phyloP scores from a whole-genome alignment of 2,329 filamentous ascomycete species.

The Pestalotiopsis sp. region DNA sequence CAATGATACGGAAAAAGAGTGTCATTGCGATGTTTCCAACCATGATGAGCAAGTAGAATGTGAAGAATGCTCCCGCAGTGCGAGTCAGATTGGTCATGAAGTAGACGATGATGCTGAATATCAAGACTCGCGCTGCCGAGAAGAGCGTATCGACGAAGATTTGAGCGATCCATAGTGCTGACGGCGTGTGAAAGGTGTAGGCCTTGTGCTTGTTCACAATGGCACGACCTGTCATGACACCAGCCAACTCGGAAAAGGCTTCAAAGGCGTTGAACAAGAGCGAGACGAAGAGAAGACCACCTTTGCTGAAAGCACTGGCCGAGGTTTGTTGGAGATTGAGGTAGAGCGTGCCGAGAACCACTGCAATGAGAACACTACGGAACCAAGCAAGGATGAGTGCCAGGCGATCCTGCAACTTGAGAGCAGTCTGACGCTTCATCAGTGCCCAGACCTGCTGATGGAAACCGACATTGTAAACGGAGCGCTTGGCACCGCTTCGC shows the following conservation, averaged over 20 bases:
- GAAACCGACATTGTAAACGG: constrained; percentile 83
- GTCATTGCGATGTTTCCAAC: constrained; percentile 73
- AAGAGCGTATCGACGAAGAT: constrained; percentile 79
- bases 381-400: constrained; percentile 74
- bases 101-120: constrained; percentile 77
- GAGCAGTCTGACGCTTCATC: constrained; percentile 80
- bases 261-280: constrained; percentile 88
- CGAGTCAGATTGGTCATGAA: constrained; percentile 73
- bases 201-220: constrained; percentile 85
- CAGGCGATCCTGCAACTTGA: constrained; percentile 86
- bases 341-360: constrained; percentile 80
- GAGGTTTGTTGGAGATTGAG: constrained; percentile 67
- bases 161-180: constrained; percentile 80
- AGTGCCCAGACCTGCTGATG: constrained; percentile 81
- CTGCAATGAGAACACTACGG: constrained; percentile 69
- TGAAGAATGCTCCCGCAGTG: constrained; percentile 79
- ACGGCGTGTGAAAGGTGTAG: constrained; percentile 81
- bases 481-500: constrained; percentile 71
- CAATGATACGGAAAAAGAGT: constrained; percentile 75
- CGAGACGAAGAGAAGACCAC: constrained; percentile 78
- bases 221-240: constrained; percentile 73
- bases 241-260: constrained; percentile 76
- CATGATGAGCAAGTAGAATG: constrained; percentile 71
- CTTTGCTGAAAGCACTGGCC: constrained; percentile 76
- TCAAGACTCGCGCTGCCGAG: constrained; percentile 67